A percentile compares a stretch with the other conserved stretches of the same genome.
Conservation (phyloP, 345 rosid genomes). For the Cardiospermum halicacabum region DNA sequence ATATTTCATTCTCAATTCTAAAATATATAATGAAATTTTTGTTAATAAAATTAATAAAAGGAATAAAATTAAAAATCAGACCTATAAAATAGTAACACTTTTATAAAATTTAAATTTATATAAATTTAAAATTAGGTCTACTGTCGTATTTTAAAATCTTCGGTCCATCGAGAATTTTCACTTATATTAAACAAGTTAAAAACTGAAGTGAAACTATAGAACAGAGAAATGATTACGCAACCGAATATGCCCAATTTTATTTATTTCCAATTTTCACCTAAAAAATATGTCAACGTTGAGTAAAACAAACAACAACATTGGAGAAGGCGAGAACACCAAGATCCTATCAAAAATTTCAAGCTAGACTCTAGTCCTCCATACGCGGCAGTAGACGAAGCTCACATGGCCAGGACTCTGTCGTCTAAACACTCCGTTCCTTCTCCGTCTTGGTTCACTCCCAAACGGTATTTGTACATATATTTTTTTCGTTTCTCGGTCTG, state of each 20-base stretch:
- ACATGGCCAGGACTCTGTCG: constrained; percentile 24
- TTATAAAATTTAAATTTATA: no score
- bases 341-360: not conserved
- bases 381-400: not conserved
- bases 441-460: constrained; percentile 60
- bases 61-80: no score
- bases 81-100: no score
- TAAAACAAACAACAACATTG: not conserved
- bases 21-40: no score
- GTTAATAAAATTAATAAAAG: no score
- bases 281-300: not conserved
- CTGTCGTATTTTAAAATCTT: no score
- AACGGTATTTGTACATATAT: constrained; percentile 24
- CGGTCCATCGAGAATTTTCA: no score
- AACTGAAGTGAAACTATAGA: no score
- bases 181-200: no score
- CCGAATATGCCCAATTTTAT: not conserved
- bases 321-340: not conserved
- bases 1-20: no score
- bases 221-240: not conserved
- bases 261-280: not conserved
- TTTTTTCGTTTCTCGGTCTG: not conserved
- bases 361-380: not conserved
- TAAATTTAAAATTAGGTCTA: no score
- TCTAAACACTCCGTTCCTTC: constrained; percentile 13